Conservation (phyloP, 1,139 yeast genomes). For the Pichia sp. region DNA sequence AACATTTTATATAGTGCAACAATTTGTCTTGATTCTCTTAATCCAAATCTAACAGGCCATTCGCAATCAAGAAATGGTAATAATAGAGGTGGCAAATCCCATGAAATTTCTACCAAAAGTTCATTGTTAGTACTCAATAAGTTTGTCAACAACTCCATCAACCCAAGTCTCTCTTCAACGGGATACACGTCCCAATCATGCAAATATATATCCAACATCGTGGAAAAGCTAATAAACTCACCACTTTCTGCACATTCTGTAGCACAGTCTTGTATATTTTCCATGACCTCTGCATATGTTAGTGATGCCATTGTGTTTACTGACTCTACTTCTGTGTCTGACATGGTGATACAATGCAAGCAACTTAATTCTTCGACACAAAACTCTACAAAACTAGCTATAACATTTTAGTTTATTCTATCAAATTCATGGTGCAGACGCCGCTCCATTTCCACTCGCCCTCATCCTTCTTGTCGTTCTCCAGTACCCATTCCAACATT, state of each 20-base stretch:
- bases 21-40: slow-evolving; percentile 21
- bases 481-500: not conserved
- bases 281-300: slow-evolving; percentile 15
- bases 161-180: slow-evolving; percentile 41
- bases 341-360: slow-evolving; percentile 10
- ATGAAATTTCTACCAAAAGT: slow-evolving; percentile 66
- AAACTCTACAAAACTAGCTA: not conserved
- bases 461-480: not conserved
- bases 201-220: slow-evolving; percentile 59
- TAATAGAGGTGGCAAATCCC: slow-evolving; percentile 76
- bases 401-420: not conserved
- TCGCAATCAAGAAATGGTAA: slow-evolving; percentile 38
- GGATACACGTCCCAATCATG: slow-evolving; percentile 42
- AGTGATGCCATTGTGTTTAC: slow-evolving; percentile 17
- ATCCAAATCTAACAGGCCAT: slow-evolving; percentile 16
- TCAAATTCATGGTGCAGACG: not conserved
- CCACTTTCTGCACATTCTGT: slow-evolving; percentile 31
- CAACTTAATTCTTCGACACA: not conserved
- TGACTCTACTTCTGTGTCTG: slow-evolving; percentile 23
- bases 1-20: slow-evolving; percentile 42
- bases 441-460: not conserved
- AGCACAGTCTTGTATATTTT: slow-evolving; percentile 21
- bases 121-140: slow-evolving; percentile 39
- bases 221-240: slow-evolving; percentile 68
- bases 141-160: slow-evolving; percentile 37